These are phyloP conservation scores for Arthrinium phaeospermum DNA, from an alignment of 2,329 filamentous ascomycete species.

Conservation along the genomic window DNA sequence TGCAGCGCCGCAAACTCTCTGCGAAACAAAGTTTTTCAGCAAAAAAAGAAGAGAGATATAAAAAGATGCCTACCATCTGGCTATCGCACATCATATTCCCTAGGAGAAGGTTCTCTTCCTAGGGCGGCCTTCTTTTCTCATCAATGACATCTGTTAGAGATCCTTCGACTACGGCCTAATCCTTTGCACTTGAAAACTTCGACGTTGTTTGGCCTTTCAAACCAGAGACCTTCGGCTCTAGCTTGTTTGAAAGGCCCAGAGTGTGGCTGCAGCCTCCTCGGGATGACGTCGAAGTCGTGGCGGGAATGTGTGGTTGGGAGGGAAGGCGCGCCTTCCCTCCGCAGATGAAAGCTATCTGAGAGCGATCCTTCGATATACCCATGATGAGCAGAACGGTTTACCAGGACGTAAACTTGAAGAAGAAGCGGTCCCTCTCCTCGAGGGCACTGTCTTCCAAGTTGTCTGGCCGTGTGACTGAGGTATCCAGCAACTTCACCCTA, in stretches of 20 bases:
- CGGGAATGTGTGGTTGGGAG: neutral
- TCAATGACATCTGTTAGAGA: neutral
- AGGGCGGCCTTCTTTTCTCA: neutral
- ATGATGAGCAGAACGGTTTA: neutral
- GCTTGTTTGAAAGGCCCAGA: neutral
- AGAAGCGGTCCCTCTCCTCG: neutral
- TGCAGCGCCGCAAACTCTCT: neutral
- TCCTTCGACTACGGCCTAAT: constrained; percentile 2
- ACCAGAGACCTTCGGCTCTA: neutral
- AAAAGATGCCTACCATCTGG: neutral
- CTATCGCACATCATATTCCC: too few relatives aligned
- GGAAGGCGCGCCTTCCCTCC: neutral
- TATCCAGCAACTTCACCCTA: neutral
- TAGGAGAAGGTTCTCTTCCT: neutral
- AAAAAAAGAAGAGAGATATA: neutral
- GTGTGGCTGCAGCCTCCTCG: neutral
- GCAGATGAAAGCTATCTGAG: neutral
- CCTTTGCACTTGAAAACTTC: neutral
- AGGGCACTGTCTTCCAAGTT: neutral
- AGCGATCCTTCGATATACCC: neutral
- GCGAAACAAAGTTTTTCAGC: neutral
- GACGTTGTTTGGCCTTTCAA: neutral
- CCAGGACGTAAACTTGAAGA: neutral
- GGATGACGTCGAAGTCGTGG: neutral
- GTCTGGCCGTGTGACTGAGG: neutral